Conservation (phyloP, 139 green algal species). For the Chlorella sp. region DNA sequence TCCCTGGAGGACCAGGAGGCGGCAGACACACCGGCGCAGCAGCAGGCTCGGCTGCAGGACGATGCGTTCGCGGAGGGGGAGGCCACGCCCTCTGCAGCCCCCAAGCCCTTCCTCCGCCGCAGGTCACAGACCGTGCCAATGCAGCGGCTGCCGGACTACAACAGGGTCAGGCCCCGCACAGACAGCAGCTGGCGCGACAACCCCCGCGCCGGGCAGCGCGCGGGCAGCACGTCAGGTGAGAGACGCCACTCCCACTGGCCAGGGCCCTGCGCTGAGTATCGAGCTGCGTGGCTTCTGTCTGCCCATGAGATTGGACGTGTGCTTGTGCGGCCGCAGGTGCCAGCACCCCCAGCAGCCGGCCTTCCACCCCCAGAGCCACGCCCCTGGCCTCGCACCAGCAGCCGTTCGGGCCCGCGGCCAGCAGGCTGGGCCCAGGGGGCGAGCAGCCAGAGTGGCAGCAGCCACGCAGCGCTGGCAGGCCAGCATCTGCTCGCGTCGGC, state of each 20-base stretch:
- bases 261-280: background rate
- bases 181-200: conserved; percentile 3
- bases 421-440: background rate
- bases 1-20: too few species aligned
- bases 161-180: conserved; percentile 6
- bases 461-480: background rate
- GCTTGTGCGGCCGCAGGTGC: background rate
- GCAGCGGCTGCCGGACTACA: conserved; percentile 23
- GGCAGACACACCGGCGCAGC: too few species aligned
- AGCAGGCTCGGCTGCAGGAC: too few species aligned
- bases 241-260: background rate
- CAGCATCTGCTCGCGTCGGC: background rate
- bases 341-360: background rate
- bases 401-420: background rate
- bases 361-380: background rate
- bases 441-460: too few species aligned
- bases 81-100: too few species aligned
- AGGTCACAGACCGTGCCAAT: too few species aligned
- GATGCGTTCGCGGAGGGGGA: too few species aligned
- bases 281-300: background rate
- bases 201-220: background rate
- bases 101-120: too few species aligned
- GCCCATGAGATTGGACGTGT: background rate
- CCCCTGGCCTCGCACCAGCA: background rate
- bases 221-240: background rate